A percentile compares a stretch with the other conserved stretches of the same genome.
Conservation (phyloP, 2,329 filamentous ascomycete species). For the Penicillium olsonii region DNA sequence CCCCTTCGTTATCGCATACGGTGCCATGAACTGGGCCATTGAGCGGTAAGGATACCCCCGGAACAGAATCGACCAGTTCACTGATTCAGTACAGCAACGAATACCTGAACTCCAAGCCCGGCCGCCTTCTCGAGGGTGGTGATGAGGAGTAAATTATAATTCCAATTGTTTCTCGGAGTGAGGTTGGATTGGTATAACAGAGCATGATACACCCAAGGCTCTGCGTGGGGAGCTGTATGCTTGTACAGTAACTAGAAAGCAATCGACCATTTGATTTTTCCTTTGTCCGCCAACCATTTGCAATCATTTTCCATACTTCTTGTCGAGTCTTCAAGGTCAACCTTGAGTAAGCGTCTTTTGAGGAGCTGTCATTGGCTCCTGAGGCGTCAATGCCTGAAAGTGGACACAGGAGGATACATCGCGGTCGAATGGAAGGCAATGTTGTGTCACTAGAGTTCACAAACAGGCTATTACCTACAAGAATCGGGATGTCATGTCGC, state of each 20-base stretch:
- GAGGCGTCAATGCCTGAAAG: neutral
- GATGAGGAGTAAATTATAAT: slow-evolving; percentile 32
- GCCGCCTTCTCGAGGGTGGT: slow-evolving; percentile 38
- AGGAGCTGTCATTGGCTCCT: slow-evolving; percentile 9
- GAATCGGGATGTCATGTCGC: neutral
- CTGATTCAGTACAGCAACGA: slow-evolving; percentile 44
- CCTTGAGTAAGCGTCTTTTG: slow-evolving; percentile 17
- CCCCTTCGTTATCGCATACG: slow-evolving; percentile 76
- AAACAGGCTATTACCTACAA: neutral
- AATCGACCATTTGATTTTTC: slow-evolving; percentile 28
- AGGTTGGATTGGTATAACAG: slow-evolving; percentile 18
- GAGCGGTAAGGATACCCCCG: slow-evolving; percentile 67
- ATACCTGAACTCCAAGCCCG: slow-evolving; percentile 54
- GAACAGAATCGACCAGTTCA: neutral
- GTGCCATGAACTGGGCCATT: slow-evolving; percentile 84
- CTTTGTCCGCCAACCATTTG: slow-evolving; percentile 9
- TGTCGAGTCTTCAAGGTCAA: neutral
- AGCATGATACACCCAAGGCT: slow-evolving; percentile 15
- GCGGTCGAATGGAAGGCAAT: neutral
- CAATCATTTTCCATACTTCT: neutral
- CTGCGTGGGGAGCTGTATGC: slow-evolving; percentile 23
- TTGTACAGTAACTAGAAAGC: slow-evolving; percentile 48
- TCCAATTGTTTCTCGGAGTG: slow-evolving; percentile 7
- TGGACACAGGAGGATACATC: neutral
- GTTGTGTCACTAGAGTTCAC: neutral